Conservation (phyloP, 2,329 filamentous ascomycete species). For the Tolypocladium tundrense region DNA sequence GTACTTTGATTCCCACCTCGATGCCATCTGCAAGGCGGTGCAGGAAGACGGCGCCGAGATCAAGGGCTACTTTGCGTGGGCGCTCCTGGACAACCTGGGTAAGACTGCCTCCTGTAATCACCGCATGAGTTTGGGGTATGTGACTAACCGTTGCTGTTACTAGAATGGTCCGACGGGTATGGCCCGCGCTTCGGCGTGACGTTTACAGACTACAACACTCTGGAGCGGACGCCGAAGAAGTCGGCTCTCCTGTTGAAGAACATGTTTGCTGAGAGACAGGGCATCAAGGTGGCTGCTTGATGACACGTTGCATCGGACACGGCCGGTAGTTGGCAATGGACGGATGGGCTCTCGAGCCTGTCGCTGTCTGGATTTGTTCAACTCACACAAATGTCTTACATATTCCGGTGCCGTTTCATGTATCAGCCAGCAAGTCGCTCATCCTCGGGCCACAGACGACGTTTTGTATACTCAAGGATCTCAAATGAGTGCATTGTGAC, state of each 20-base stretch:
- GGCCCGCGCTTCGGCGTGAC: constrained; percentile 78
- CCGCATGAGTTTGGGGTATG: too few relatives aligned
- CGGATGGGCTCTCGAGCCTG: neutral
- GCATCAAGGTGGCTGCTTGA: neutral
- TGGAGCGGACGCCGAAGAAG: constrained; percentile 26
- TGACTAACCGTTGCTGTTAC: constrained; percentile 17
- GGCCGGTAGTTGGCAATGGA: neutral
- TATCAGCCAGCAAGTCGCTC: neutral
- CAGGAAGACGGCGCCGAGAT: constrained; percentile 66
- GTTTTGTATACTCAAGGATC: too few relatives aligned
- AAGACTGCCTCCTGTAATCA: neutral
- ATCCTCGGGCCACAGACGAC: neutral
- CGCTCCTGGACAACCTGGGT: constrained; percentile 72
- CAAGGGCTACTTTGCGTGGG: constrained; percentile 76
- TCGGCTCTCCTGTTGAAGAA: constrained; percentile 19
- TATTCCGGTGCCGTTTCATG: neutral
- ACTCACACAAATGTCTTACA: neutral
- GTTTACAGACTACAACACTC: constrained; percentile 64
- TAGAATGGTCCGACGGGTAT: constrained; percentile 80
- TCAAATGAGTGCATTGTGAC: neutral
- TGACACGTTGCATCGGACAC: neutral
- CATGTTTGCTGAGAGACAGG: constrained; percentile 13
- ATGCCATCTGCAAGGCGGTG: constrained; percentile 63
- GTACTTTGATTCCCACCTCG: constrained; percentile 71
- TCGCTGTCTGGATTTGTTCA: neutral